Evolutionary conservation across 768 basidiomycete species (phyloP).

Genomic region (Lentinus brumalis): DNA sequence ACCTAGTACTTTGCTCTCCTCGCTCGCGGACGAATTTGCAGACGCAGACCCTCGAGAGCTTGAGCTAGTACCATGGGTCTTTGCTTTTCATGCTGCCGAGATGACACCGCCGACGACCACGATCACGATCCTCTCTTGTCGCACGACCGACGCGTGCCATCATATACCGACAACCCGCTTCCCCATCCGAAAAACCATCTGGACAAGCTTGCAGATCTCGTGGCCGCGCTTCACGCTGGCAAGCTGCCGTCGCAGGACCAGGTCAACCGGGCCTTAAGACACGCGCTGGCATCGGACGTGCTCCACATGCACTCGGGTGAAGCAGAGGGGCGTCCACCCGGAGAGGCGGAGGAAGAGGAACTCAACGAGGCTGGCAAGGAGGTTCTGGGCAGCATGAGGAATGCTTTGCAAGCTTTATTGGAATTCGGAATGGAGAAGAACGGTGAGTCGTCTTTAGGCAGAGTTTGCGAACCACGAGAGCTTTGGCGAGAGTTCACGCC

Average conservation of each 20-base stretch:
- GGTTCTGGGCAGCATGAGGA: conserved; percentile 11
- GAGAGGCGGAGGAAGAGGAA: neutral
- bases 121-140: conserved; percentile 26
- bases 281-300: conserved; percentile 16
- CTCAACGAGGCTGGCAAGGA: conserved; percentile 7
- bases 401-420: conserved; percentile 18
- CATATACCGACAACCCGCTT: neutral
- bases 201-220: conserved; percentile 24
- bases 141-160: neutral
- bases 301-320: neutral
- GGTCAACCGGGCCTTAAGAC: conserved; percentile 15
- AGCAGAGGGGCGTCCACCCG: neutral
- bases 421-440: conserved; percentile 30
- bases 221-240: conserved; percentile 26
- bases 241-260: conserved; percentile 31
- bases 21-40: too few species aligned
- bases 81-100: conserved; percentile 25
- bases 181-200: conserved; percentile 16
- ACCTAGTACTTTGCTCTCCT: too few species aligned
- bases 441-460: conserved; percentile 16
- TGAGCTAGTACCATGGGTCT: conserved; percentile 17
- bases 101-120: neutral
- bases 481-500: too few species aligned
- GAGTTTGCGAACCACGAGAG: too few species aligned
- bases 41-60: too few species aligned